A percentile compares a stretch with the other conserved stretches of the same genome.
phyloP scores from a whole-genome alignment of 352 stramenopile genomes.

The Phytophthora lateralis region DNA sequence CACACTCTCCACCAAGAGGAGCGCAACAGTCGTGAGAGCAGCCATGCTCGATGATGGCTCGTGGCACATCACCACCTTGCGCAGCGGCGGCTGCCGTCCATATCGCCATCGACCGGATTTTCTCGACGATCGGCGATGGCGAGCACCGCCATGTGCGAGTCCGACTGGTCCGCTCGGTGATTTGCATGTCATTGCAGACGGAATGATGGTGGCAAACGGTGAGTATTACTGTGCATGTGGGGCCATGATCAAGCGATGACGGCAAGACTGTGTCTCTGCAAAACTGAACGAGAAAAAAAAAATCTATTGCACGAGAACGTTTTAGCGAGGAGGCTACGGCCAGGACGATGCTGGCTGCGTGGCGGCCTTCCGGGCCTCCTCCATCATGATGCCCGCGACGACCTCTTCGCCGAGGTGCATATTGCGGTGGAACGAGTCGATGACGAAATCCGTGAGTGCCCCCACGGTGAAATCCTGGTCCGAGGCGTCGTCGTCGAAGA shows the following conservation, averaged over 20 bases:
- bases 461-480: conserved; percentile 41
- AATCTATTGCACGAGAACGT: conserved; percentile 27
- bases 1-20: neutral
- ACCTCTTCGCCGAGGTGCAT: conserved; percentile 36
- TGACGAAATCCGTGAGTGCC: conserved; percentile 38
- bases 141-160: conserved; percentile 15
- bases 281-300: conserved; percentile 5
- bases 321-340: conserved; percentile 6
- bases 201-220: conserved; percentile 21
- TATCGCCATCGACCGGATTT: conserved; percentile 18
- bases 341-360: conserved; percentile 13
- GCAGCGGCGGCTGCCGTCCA: neutral
- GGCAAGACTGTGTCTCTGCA: conserved; percentile 5
- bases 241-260: conserved; percentile 29
- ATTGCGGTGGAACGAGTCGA: conserved; percentile 43
- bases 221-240: conserved; percentile 9
- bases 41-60: conserved; percentile 7
- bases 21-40: neutral
- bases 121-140: conserved; percentile 22
- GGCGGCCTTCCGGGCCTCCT: conserved; percentile 29
- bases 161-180: conserved; percentile 6
- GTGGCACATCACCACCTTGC: conserved; percentile 1
- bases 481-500: conserved; percentile 31
- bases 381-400: conserved; percentile 33
- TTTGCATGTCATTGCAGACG: conserved; percentile 2